Evolutionary conservation across 768 basidiomycete genomes (phyloP), one percentile per base, ranked within the genome.

Genomic region (Hemileccinum impolitum): DNA sequence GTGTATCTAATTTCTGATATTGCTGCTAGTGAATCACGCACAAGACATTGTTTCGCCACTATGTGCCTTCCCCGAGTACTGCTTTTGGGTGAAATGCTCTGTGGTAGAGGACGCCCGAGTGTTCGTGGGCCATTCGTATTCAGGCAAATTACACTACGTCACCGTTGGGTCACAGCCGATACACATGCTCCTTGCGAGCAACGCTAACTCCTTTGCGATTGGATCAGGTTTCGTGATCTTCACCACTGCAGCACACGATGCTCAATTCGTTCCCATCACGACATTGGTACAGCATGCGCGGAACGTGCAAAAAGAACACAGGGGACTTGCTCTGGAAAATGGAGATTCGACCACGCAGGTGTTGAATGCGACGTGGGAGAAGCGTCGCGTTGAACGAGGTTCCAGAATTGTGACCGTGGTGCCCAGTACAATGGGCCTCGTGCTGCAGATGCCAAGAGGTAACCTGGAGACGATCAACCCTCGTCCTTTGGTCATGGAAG

Each of bases 381-480:
- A 75, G 11, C 78, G 95, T 35, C 79, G 89, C 17, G 80, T 97
- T 1, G 96, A 99, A 67, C 74, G 96, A 26, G 96, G 96, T 4
- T 85, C 90, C 7, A 72, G 86, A 50, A 94, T 97, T 30, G 93
- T 98, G 4, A 82, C 86, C 0, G 88, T 86, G 12, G 85, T 96
- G 1, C 87, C 94, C 1, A 92, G 85, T 50, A 71, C 82, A 8
- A 97, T 94, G 90, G 84, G 79, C 57, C 68, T 99, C 30, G 89
- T 98, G 0, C 71, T 99, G 10, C 96, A 99, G 69, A 98, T 98
- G 95, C 96, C 95, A 0, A 73, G 96, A 55, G 96, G 96, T 1
- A 98, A 98, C 68, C 63, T 99, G 52, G 96, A 99, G 72, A 97
- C 93, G 1, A 85, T 99, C 45, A 91, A 87, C 59, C 96, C 96